Percentiles rank a stretch among this genome's conserved stretches.
phyloP scores from a whole-genome alignment of 768 basidiomycete genomes.

The Tubosaeta sp. region DNA sequence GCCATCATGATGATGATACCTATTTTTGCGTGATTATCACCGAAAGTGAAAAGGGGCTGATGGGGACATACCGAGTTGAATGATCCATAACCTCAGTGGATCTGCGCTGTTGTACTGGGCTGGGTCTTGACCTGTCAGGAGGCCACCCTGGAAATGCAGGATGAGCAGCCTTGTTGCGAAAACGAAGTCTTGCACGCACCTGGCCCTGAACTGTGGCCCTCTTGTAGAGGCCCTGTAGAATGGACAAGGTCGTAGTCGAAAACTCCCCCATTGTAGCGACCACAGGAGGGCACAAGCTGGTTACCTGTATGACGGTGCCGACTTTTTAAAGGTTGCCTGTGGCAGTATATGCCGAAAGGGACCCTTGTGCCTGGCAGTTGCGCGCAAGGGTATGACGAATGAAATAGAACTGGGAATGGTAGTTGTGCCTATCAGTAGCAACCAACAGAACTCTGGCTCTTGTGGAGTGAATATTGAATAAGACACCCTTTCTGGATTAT shows the following conservation, averaged over 20 bases:
- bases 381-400: neutral
- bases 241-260: constrained; percentile 40
- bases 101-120: constrained; percentile 53
- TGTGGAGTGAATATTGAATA: neutral
- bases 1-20: constrained; percentile 80
- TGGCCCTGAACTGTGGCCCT: constrained; percentile 27
- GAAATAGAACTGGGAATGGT: neutral
- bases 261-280: constrained; percentile 34
- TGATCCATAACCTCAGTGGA: constrained; percentile 73
- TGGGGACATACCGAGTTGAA: constrained; percentile 58
- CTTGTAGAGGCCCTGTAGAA: constrained; percentile 8
- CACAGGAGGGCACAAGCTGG: neutral
- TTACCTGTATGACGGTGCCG: neutral
- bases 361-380: neutral
- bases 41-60: neutral
- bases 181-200: constrained; percentile 11
- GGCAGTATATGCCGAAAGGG: neutral
- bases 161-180: neutral
- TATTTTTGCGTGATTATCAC: constrained; percentile 20
- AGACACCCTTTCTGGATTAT: neutral
- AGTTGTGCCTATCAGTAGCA: neutral
- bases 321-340: neutral
- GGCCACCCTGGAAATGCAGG: constrained; percentile 51
- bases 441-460: neutral
- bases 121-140: constrained; percentile 77